A percentile compares a stretch with the other conserved stretches of the same genome.
phyloP scores from a whole-genome alignment of 2,329 filamentous ascomycete genomes.

The Diaporthe humulicola region DNA sequence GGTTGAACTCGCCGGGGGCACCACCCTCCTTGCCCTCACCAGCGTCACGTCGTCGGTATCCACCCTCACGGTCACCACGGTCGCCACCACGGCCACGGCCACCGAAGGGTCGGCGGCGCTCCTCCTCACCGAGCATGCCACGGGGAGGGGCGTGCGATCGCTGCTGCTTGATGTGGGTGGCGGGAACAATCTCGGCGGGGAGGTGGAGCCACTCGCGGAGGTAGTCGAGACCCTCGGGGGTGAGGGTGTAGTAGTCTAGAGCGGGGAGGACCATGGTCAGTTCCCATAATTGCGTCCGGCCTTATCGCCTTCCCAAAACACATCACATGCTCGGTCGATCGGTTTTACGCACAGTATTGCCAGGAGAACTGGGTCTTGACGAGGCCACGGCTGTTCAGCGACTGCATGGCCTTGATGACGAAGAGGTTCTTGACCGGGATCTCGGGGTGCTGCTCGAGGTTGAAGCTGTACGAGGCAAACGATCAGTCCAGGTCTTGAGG shows the following conservation, averaged over 20 bases:
- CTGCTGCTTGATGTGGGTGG: slow-evolving; percentile 99
- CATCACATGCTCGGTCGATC: background rate
- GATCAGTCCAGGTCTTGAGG: slow-evolving; percentile 29
- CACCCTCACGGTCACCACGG: slow-evolving; percentile 87
- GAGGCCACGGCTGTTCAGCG: slow-evolving; percentile 96
- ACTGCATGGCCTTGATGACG: slow-evolving; percentile 99
- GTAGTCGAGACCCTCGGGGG: slow-evolving; percentile 99
- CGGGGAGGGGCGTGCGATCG: slow-evolving; percentile 97
- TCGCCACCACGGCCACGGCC: slow-evolving; percentile 78
- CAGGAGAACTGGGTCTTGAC: slow-evolving; percentile 99
- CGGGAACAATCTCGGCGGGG: slow-evolving; percentile 98
- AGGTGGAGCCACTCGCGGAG: slow-evolving; percentile 99
- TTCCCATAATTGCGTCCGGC: background rate
- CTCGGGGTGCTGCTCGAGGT: slow-evolving; percentile 96
- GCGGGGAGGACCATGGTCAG: slow-evolving; percentile 11
- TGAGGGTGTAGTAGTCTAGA: slow-evolving; percentile 98
- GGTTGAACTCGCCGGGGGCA: slow-evolving; percentile 92
- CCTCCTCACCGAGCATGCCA: slow-evolving; percentile 94
- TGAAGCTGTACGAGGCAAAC: slow-evolving; percentile 68
- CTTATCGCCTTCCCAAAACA: background rate
- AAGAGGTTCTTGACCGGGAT: slow-evolving; percentile 99
- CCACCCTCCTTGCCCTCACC: slow-evolving; percentile 91
- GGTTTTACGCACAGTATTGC: slow-evolving; percentile 77
- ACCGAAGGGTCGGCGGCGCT: slow-evolving; percentile 81
- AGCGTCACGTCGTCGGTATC: slow-evolving; percentile 91